Conservation (phyloP, 768 basidiomycete species). For the Panus rudis region DNA sequence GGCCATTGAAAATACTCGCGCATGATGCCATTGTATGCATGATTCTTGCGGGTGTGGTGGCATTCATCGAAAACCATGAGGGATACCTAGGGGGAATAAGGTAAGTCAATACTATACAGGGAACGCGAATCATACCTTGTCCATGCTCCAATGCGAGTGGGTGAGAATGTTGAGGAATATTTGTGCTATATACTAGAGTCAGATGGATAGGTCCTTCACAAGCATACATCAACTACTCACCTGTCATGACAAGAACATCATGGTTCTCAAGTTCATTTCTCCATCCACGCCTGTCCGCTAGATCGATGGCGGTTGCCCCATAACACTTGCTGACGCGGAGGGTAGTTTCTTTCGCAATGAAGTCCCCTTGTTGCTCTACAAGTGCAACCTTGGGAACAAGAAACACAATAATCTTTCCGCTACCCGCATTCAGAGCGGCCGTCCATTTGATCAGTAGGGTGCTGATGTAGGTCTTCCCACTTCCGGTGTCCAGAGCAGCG, state of each 20-base stretch:
- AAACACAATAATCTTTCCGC: slow-evolving; percentile 64
- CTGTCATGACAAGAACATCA: slow-evolving; percentile 84
- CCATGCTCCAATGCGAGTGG: slow-evolving; percentile 76
- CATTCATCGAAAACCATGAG: slow-evolving; percentile 53
- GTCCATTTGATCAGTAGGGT: slow-evolving; percentile 72
- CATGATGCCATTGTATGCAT: slow-evolving; percentile 55
- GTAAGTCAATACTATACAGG: neutral
- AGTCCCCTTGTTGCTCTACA: slow-evolving; percentile 75
- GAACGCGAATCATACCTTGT: slow-evolving; percentile 33
- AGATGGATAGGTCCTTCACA: neutral
- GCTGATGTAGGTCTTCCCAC: slow-evolving; percentile 57
- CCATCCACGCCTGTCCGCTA: slow-evolving; percentile 65
- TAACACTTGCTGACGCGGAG: slow-evolving; percentile 62
- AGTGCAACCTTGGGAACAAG: slow-evolving; percentile 82
- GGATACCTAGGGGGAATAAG: slow-evolving; percentile 34
- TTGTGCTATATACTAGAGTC: slow-evolving; percentile 48
- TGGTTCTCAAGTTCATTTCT: slow-evolving; percentile 48
- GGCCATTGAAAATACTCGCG: slow-evolving; percentile 45
- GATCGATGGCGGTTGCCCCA: slow-evolving; percentile 65
- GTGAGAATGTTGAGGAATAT: slow-evolving; percentile 75
- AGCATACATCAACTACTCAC: slow-evolving; percentile 31
- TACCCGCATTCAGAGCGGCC: slow-evolving; percentile 39
- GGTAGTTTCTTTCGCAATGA: slow-evolving; percentile 56
- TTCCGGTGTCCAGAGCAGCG: slow-evolving; percentile 52
- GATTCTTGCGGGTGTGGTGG: slow-evolving; percentile 50